Evolutionary conservation across 2,329 filamentous ascomycete species (phyloP).

Genomic region (Mycosphaerella arachidis): DNA sequence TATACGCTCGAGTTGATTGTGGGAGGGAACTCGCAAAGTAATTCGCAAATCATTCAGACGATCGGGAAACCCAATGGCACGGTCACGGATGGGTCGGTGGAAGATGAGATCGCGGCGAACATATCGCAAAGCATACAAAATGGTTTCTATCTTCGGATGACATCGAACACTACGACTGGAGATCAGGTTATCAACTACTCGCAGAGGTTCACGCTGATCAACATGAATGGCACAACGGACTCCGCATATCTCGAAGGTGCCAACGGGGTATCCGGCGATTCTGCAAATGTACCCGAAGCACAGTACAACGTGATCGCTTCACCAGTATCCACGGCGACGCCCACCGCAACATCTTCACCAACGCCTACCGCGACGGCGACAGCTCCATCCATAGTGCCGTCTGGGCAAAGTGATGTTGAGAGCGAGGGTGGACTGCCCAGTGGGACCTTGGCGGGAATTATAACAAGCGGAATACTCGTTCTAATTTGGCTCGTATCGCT

Average conservation of each 20-base stretch:
- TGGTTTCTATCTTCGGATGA: slow-evolving; percentile 24
- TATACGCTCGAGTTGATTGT: slow-evolving; percentile 18
- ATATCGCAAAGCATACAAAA: slow-evolving; percentile 19
- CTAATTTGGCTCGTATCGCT: slow-evolving; percentile 5
- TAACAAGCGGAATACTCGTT: background rate
- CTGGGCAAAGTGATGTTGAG: background rate
- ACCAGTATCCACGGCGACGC: background rate
- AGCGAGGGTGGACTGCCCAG: background rate
- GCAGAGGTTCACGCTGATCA: slow-evolving; percentile 56
- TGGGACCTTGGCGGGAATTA: background rate
- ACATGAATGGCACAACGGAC: slow-evolving; percentile 59
- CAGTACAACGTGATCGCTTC: slow-evolving; percentile 17
- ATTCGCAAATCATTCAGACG: slow-evolving; percentile 17
- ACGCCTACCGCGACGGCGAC: background rate
- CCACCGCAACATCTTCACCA: background rate
- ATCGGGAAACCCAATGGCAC: slow-evolving; percentile 11
- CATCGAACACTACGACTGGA: slow-evolving; percentile 15
- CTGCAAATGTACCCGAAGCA: slow-evolving; percentile 16
- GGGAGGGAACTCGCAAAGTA: slow-evolving; percentile 17
- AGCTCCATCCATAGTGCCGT: background rate
- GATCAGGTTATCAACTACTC: slow-evolving; percentile 55
- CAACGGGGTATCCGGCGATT: slow-evolving; percentile 10
- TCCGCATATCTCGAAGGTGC: slow-evolving; percentile 32
- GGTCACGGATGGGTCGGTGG: slow-evolving; percentile 9
- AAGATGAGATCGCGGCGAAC: slow-evolving; percentile 13